phyloP scores from a whole-genome alignment of 2,329 filamentous ascomycete genomes.

The Bipolaris cookei region DNA sequence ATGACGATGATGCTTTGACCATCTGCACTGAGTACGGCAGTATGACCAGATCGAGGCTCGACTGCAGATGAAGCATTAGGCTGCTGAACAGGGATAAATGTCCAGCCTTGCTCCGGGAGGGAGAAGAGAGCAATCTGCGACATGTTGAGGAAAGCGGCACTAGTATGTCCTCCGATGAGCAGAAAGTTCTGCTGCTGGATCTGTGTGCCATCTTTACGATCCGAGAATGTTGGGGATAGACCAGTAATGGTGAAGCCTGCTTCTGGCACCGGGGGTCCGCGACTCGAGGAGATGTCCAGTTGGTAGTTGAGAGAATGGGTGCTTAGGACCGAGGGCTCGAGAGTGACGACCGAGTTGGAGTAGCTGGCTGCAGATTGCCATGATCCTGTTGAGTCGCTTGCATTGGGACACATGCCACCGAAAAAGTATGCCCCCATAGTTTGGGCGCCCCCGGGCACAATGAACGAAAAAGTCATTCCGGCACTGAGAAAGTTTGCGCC shows the following conservation, averaged over 20 bases:
- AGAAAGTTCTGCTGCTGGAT: constrained; percentile 80
- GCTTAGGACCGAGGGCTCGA: constrained; percentile 56
- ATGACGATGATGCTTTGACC: constrained; percentile 78
- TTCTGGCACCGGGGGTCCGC: constrained; percentile 75
- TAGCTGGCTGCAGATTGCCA: constrained; percentile 78
- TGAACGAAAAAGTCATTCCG: constrained; percentile 72
- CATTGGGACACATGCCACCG: constrained; percentile 82
- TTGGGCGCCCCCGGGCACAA: constrained; percentile 60
- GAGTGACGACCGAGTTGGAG: constrained; percentile 76
- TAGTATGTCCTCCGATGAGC: constrained; percentile 83
- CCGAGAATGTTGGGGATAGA: constrained; percentile 72
- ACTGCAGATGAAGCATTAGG: constrained; percentile 59
- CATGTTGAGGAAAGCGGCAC: constrained; percentile 89
- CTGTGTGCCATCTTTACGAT: constrained; percentile 65
- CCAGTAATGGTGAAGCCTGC: constrained; percentile 86
- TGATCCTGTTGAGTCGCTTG: constrained; percentile 46
- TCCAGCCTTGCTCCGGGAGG: constrained; percentile 85
- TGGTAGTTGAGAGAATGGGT: constrained; percentile 54
- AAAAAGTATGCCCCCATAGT: constrained; percentile 73
- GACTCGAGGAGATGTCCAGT: constrained; percentile 56
- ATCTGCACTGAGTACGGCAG: constrained; percentile 79
- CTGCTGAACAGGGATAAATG: constrained; percentile 72
- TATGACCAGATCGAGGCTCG: constrained; percentile 88
- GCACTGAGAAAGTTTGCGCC: constrained; percentile 64
- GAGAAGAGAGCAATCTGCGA: constrained; percentile 87